These are phyloP conservation scores for Xylaria sp. DNA, from an alignment of 495 filamentous ascomycete genomes.

Conservation along the genomic window DNA sequence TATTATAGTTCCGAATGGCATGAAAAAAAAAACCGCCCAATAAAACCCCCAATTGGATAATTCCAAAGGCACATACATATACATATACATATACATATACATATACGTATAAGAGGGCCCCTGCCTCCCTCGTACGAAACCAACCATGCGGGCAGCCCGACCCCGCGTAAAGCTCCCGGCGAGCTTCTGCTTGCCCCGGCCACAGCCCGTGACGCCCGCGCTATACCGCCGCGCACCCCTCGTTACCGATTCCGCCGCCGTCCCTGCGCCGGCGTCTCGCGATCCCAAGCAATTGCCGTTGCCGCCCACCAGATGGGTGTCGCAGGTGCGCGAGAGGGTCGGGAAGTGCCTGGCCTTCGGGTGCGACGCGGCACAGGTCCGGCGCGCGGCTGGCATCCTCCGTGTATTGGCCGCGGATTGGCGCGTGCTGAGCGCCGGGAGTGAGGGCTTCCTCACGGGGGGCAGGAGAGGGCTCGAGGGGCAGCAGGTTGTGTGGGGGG, in stretches of 20 bases:
- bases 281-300: conserved; percentile 22
- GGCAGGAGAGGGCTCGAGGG: conserved; percentile 69
- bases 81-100: no score
- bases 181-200: neutral
- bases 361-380: conserved; percentile 63
- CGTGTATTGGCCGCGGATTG: conserved; percentile 72
- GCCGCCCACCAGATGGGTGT: conserved; percentile 71
- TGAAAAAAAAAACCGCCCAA: conserved; percentile 2
- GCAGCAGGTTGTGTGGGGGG: conserved; percentile 86
- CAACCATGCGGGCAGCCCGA: conserved; percentile 34
- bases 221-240: neutral
- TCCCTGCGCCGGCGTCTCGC: neutral
- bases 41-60: neutral
- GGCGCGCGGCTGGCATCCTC: conserved; percentile 67
- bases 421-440: conserved; percentile 76
- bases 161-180: neutral
- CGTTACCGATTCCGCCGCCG: no score
- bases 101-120: no score
- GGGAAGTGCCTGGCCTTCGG: conserved; percentile 88
- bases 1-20: neutral
- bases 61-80: neutral
- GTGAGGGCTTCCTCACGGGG: conserved; percentile 81
- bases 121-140: neutral
- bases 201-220: neutral
- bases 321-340: conserved; percentile 73